Evolutionary conservation across 176 grass and related monocot genomes (phyloP), one percentile per base, ranked within the genome.

Genomic region (Carex parvula): DNA sequence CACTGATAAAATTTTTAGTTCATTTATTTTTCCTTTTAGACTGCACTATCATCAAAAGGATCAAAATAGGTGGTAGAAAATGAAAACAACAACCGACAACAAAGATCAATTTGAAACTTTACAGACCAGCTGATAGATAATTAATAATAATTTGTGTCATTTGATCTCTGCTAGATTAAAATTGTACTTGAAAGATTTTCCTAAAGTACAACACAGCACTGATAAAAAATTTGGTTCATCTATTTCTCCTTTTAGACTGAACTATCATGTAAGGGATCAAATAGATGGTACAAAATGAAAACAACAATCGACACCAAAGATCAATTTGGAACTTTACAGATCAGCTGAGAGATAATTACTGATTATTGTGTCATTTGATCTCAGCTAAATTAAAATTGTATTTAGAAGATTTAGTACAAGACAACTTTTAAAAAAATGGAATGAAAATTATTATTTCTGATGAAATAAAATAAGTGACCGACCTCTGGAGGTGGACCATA

Each of bases 401-500:
- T 22, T 55, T 55, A 0, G 41, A 4, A 70, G 2, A 30, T 29
- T 54, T 17, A 29, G 20, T 22, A 55, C 12, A 41, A 53, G 11
- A 54, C 11, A 3, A 53, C 42, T 71, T 71, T 15, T 7, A 63
- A 20, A 8, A 41, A 61, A 63, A 39, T 81, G 18, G 30, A 81
- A 44, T 37, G 24, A 41, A 72, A 64, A 79, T 56, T 80, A 61
- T 58, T 20, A 60, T 42, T 42, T 42, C 7, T 22, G 12, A 64
- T 22, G 58, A 64, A 42, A 62, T 81, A 65, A 58, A 30, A 80
- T 61, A 53, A 82, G 41, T 8, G 75, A 86, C 81, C 57, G 22
- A 85, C 97, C 93, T 99, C 91, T 17, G 91, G 90, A 2, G 97
- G 97, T 88, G 97, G 97, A 67, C 97, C 97, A 64, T 96, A 96